phyloP scores from a whole-genome alignment of 306 rosid genomes.

The Dryas drummondii region DNA sequence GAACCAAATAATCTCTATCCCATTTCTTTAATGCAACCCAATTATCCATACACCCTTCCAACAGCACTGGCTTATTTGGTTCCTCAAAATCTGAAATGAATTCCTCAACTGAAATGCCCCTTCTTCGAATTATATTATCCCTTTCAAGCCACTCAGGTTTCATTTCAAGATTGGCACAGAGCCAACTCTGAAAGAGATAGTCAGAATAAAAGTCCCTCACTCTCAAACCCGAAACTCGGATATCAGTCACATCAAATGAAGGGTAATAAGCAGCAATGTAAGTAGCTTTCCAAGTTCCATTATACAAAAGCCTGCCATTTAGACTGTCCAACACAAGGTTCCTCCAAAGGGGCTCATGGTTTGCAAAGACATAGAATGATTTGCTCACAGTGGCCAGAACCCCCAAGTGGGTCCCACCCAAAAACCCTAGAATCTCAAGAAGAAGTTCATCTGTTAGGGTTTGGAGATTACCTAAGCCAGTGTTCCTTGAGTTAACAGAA shows the following conservation, averaged over 20 bases:
- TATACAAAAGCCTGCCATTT: slow-evolving; percentile 49
- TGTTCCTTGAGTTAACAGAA: slow-evolving; percentile 65
- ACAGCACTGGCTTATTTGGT: slow-evolving; percentile 71
- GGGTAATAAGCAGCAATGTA: slow-evolving; percentile 54
- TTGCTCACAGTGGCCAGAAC: slow-evolving; percentile 72
- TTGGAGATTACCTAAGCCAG: slow-evolving; percentile 84
- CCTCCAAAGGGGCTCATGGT: slow-evolving; percentile 90
- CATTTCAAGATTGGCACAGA: slow-evolving; percentile 95
- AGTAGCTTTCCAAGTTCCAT: slow-evolving; percentile 74
- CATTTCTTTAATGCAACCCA: slow-evolving; percentile 80
- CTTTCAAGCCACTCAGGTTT: slow-evolving; percentile 85
- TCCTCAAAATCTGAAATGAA: slow-evolving; percentile 70
- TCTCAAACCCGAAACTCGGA: slow-evolving; percentile 38
- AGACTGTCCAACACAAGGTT: slow-evolving; percentile 71
- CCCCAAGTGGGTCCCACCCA: slow-evolving; percentile 57
- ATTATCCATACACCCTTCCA: slow-evolving; percentile 85
- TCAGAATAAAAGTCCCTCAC: slow-evolving; percentile 91
- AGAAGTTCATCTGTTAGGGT: slow-evolving; percentile 78
- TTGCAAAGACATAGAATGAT: slow-evolving; percentile 63
- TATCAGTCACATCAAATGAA: slow-evolving; percentile 37
- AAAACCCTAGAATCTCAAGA: slow-evolving; percentile 70
- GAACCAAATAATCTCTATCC: slow-evolving; percentile 77
- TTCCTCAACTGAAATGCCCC: slow-evolving; percentile 78
- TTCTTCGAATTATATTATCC: slow-evolving; percentile 66
- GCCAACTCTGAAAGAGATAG: slow-evolving; percentile 95